Percentiles rank a stretch among this genome's conserved stretches.
phyloP scores from a whole-genome alignment of 345 rosid genomes.

The Boechera stricta region DNA sequence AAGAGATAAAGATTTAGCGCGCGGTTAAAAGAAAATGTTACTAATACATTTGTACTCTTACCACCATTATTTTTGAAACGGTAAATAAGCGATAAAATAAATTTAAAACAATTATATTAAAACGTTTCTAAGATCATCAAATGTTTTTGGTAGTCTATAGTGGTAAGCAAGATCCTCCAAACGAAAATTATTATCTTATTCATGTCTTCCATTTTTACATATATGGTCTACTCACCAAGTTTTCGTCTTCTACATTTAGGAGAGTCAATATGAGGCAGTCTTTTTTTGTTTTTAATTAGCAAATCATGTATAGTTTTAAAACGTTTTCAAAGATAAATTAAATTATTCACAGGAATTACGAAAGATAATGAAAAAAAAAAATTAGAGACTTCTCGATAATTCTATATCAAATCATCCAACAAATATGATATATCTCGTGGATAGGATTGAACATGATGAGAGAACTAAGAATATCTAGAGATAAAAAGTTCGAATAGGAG shows the following conservation, averaged over 20 bases:
- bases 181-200: too few relatives aligned
- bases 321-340: not conserved
- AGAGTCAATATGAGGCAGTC: too few relatives aligned
- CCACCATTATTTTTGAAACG: not conserved
- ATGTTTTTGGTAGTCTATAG: not conserved
- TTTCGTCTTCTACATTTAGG: too few relatives aligned
- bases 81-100: too few relatives aligned
- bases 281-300: too few relatives aligned
- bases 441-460: slow-evolving; percentile 38
- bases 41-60: not conserved
- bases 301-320: not conserved
- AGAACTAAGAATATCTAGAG: slow-evolving; percentile 31
- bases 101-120: too few relatives aligned
- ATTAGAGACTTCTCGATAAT: not conserved
- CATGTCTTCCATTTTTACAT: too few relatives aligned
- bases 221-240: too few relatives aligned
- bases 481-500: slow-evolving; percentile 28
- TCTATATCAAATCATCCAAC: slow-evolving; percentile 18
- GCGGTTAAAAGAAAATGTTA: not conserved
- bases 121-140: not conserved
- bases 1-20: not conserved
- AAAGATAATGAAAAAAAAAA: slow-evolving; percentile 29
- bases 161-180: too few relatives aligned
- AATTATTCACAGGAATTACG: slow-evolving; percentile 4
- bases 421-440: slow-evolving; percentile 36